Base-by-base conservation (phyloP, 768 basidiomycete genomes). In the Leucocoprinus birnbaumii region DNA sequence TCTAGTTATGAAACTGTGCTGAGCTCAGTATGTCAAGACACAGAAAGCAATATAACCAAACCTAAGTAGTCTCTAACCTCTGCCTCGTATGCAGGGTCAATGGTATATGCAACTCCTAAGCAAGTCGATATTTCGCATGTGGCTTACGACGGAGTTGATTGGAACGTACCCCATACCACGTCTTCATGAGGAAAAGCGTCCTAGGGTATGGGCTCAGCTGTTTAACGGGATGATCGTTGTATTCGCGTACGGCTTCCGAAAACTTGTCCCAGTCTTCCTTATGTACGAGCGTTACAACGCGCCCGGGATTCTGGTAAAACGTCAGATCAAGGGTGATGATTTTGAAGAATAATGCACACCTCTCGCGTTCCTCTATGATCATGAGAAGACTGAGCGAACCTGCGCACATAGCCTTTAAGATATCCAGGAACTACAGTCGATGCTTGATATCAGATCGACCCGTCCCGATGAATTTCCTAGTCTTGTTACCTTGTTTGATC, bases 341-440 rank as follows among this genome's bases (percentile, higher is more conserved):
- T 34, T 24, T n/a, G 22, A 3, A 4, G n/a, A 8, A 10, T 25
- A 40, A n/a, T n/a, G 22, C 11, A 10, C 37, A 89, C 87, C 74
- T 93, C 87, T 2, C 85, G 89, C 0, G 93, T 95, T 18, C 94
- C 94, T 10, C 94, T 80, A 69, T 98, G 94, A 65, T 98, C 94
- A 66, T 93, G 90, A 53, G 92, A 95, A 65, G 83, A 82, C 70
- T 96, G 93, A 0, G 94, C 91, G 63, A 97, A 97, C 24, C 94
- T 76, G 1, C 94, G 82, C 0, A 95, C 90, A 57, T 93, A 94
- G 31, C 91, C 91, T 71, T 94, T 96, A 60, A 97, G 73, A 63
- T 87, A 97, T 9, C 94, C 94, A 0, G 90, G 77, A 0, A 77
- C 90, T 88, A 54, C 7, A 31, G 13, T 18, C 26, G 2, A 16